Evolutionary conservation across 306 rosid species (phyloP).

Genomic region (Acacia melanoxylon): DNA sequence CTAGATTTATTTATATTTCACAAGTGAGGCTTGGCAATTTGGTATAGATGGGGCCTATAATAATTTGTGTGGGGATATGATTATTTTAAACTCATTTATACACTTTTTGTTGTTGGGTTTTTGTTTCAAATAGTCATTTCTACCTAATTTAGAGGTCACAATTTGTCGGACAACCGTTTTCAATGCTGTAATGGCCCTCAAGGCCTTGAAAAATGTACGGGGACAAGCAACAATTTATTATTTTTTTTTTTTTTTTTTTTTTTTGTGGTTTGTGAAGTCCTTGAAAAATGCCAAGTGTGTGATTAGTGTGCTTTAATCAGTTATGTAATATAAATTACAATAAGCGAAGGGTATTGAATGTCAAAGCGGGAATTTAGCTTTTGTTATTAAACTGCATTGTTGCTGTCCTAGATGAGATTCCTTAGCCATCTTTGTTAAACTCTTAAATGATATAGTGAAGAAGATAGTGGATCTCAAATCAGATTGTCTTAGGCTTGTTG

Average conservation of each 20-base stretch:
- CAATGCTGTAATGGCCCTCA: not conserved
- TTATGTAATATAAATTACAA: not conserved
- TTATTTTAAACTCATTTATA: conserved; percentile 7
- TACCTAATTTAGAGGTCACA: conserved; percentile 14
- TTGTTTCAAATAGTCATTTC: conserved; percentile 10
- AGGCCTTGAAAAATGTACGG: not conserved
- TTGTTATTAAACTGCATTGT: not conserved
- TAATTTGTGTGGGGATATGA: not conserved
- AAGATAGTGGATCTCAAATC: not conserved
- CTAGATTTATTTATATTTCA: conserved; percentile 1
- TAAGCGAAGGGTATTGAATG: not conserved
- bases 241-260: too few species aligned
- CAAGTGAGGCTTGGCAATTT: not conserved
- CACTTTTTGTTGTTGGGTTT: not conserved
- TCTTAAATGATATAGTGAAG: not conserved
- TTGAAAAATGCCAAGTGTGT: not conserved
- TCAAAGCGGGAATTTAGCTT: not conserved
- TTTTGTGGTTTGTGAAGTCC: not conserved
- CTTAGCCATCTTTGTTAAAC: not conserved
- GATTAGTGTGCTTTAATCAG: not conserved
- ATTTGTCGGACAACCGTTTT: not conserved
- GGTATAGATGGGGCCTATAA: not conserved
- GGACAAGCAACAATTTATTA: not conserved
- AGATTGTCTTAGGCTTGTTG: not conserved
- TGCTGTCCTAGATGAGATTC: not conserved